Evolutionary conservation across 106 monocot species (phyloP), one percentile per base, ranked within the genome.

Genomic region (Narthecium ossifragum): DNA sequence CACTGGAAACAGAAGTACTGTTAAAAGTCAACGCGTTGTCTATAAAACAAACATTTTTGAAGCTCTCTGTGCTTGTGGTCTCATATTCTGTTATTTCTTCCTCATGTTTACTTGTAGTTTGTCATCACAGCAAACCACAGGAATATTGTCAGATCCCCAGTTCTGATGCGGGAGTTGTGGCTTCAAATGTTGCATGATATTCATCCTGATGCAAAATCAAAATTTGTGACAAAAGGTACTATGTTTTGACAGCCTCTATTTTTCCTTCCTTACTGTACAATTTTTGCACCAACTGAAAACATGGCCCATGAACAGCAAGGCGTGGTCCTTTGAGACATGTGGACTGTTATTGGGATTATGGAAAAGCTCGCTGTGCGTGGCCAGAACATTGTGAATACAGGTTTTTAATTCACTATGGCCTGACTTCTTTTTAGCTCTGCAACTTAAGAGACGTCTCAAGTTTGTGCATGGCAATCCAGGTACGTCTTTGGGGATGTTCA

Each of bases 121-220:
- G 41, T 39, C 59, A 69, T 21, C 30, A n/a, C 56, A 98, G 96
- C 74, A 63, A 78, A 87, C 53, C 96, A 98, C 75, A 70, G 96
- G 81, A 98, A 98, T 60, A 90, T 98, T 57, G 96, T 90, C 22
- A 75, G 96, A 47, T 46, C 46, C 25, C 76, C 80, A 45, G 96
- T 90, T 57, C 61, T 98, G 48, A 98, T 98, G 96, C 83, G 96
- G 6, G 96, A 98, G 66, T 59, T 98, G 64, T 98, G 96, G 96
- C 90, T 98, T 47, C 86, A 98, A 68, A 98, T 98, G 96, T 98
- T 90, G 96, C 90, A 98, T 67, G 96, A 98, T 41, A 75, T 98
- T 31, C 96, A 98, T 71, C 90, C 81, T 48, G 70, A 84, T 72
- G 76, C 84, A 53, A 81, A 67, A 67, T 75, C 76, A 49, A 78